phyloP scores from a whole-genome alignment of 805 yeast genomes.

The Cephaloascus albidus region DNA sequence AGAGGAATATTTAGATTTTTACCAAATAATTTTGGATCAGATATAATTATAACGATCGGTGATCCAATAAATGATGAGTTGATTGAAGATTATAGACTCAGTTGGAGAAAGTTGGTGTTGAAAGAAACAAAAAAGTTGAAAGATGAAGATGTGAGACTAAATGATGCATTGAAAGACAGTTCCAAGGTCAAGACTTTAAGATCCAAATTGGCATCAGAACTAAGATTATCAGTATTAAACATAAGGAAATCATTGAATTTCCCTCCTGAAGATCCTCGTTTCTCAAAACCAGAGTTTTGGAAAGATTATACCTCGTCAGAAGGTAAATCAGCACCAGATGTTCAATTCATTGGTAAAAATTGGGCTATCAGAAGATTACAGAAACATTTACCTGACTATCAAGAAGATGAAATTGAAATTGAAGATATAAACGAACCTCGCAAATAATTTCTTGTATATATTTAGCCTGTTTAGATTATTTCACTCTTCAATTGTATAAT shows the following conservation, averaged over 20 bases:
- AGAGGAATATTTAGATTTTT: constrained; percentile 80
- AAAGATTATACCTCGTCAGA: constrained; percentile 49
- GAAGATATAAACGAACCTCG: too few species aligned
- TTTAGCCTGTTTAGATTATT: too few species aligned
- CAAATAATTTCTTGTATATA: too few species aligned
- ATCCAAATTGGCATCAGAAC: constrained; percentile 55
- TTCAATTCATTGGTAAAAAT: constrained; percentile 66
- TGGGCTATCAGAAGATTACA: constrained; percentile 78
- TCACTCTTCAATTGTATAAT: too few species aligned
- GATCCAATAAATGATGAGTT: constrained; percentile 51
- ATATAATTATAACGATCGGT: constrained; percentile 65
- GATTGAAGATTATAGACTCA: constrained; percentile 51
- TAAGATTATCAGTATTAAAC: constrained; percentile 55
- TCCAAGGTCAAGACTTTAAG: constrained; percentile 57
- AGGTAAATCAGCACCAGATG: constrained; percentile 60
- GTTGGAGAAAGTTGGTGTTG: constrained; percentile 57
- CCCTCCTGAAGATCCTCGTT: constrained; percentile 58
- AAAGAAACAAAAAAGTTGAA: constrained; percentile 39
- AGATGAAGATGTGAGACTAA: too few species aligned
- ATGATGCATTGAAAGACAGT: constrained; percentile 55
- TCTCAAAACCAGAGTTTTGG: constrained; percentile 72
- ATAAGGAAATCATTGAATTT: constrained; percentile 31
- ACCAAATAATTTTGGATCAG: constrained; percentile 50
- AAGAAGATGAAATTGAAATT: constrained; percentile 7
- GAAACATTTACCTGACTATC: constrained; percentile 27